These are phyloP conservation scores for Blastobotrys muscicola DNA, from an alignment of 805 yeast genomes.

Conservation along the genomic window DNA sequence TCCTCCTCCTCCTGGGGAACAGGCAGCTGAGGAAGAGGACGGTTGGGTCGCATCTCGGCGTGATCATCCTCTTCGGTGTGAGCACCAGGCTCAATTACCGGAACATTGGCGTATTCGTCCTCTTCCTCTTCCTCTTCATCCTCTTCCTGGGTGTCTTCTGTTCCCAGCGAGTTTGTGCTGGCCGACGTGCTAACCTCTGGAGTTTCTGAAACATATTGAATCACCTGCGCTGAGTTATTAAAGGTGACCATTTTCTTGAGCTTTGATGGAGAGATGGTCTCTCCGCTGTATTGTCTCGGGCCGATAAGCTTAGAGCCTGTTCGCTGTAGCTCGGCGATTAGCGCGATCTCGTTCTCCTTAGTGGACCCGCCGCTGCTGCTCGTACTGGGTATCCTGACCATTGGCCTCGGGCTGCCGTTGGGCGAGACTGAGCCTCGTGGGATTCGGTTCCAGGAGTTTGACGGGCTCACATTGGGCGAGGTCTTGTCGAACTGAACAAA, in stretches of 20 bases:
- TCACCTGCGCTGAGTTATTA: constrained; percentile 16
- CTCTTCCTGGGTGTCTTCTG: constrained; percentile 1
- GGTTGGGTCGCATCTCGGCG: not conserved
- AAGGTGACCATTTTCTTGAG: constrained; percentile 20
- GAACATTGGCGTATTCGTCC: constrained; percentile 11
- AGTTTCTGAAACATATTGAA: constrained; percentile 18
- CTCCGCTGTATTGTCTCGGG: not conserved
- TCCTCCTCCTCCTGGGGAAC: not conserved
- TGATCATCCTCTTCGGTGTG: not conserved
- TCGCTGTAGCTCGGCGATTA: constrained; percentile 2
- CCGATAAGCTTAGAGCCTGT: constrained; percentile 14
- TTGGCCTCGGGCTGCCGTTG: not conserved
- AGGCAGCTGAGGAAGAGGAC: constrained; percentile 18
- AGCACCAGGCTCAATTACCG: constrained; percentile 16
- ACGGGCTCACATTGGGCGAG: not conserved
- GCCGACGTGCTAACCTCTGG: constrained; percentile 14
- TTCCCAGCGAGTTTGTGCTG: constrained; percentile 3
- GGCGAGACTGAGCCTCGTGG: not conserved
- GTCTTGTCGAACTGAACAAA: constrained; percentile 7
- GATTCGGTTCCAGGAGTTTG: not conserved
- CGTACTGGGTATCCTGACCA: too few species aligned
- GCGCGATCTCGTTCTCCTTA: too few species aligned
- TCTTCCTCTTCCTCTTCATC: constrained; percentile 10
- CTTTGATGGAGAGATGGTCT: constrained; percentile 7
- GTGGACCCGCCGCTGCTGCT: too few species aligned